Evolutionary conservation across 257 asterid genomes (phyloP), one percentile per base, ranked within the genome.

Genomic region (Lantana camara): DNA sequence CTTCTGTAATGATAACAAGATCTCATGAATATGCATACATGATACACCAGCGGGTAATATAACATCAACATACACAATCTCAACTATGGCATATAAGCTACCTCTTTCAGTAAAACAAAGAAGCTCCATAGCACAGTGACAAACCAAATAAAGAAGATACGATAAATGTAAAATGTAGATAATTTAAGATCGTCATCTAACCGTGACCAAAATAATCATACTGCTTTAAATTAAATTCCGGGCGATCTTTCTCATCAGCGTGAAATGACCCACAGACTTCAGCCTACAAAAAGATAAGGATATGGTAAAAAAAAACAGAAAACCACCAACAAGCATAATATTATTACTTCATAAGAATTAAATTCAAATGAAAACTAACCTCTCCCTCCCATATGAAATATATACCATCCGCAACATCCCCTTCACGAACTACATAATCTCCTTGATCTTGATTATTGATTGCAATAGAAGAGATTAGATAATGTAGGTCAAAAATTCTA

Each of bases 361-460:
- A 42, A 64, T 12, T 57, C 54, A 62, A 73, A 50, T 51, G 35
- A 66, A 27, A 34, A 75, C 35, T 59, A 72, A 87, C 99, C 91
- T 82, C 95, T 73, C 97, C 99, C 35, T 84, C 91, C 96, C 92
- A 93, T 56, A 93, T 73, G 72, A 93, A 84, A 77, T 87, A 90
- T 56, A 88, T 66, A 48, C 99, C 99, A 73, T 81, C 87, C 24
- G 88, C 88, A 9, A 66, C 77, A 34, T 90, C 94, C 57, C 97
- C 97, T 79, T 90, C 95, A 4, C 83, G 92, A 67, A 90, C 82
- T 15, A 93, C 77, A 74, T 79, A 74, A 19, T 87, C 95, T 55
- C 97, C 99, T 63, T 74, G 67, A 34, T 84, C 99, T 92, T 67
- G 60, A 82, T 57, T 3, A 44, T 60, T 13, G 54, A 35, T 40